Base-by-base conservation (phyloP, 2,329 filamentous ascomycete species). In the Cercospora berteroae region DNA sequence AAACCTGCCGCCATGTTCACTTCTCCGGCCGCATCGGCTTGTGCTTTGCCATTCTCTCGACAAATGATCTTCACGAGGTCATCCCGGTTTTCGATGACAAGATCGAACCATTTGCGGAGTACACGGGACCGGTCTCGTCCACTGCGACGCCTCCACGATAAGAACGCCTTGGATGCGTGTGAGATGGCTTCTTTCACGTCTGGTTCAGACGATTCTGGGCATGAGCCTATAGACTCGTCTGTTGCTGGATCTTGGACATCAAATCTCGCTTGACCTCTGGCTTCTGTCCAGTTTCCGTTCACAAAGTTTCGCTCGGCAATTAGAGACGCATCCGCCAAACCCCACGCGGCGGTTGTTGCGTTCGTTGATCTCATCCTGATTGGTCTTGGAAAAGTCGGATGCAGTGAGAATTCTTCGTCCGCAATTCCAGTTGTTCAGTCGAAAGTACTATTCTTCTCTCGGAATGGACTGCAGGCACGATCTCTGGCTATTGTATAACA, bases 1-100 rank as follows among this genome's bases (percentile, higher is more conserved):
- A 78, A 78, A 25, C 60, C 63, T 5, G 75, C 74, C 2, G 69
- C 75, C 62, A 77, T 78, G 2, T 68, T 56, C 18, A 77, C 74
- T 62, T 78, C 76, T 3, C 76, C 75, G 33, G 73, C 72, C 0
- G 73, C 72, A 55, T 78, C 77, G 2, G 69, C 62, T 13, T 74
- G 56, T 16, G 75, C 71, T 64, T 78, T 78, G 39, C 77, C 77
- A 55, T 78, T 77, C 62, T 78, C 77, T 18, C 74, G 65, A 6
- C 70, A 74, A 16, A 78, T 61, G 29, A 78, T 76, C 20, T 70
- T 42, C 5, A 71, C 76, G 4, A 78, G 55, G 59, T 78, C 77
- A 13, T 76, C 74, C 1, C 48, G 56, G 50, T 78, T 76, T 36
- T 73, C 74, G 31, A 68, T 65, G 58, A 69, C 67, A 4, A 77